These are phyloP conservation scores for Daedaleopsis nitida DNA, from an alignment of 768 basidiomycete species.

Conservation along the genomic window DNA sequence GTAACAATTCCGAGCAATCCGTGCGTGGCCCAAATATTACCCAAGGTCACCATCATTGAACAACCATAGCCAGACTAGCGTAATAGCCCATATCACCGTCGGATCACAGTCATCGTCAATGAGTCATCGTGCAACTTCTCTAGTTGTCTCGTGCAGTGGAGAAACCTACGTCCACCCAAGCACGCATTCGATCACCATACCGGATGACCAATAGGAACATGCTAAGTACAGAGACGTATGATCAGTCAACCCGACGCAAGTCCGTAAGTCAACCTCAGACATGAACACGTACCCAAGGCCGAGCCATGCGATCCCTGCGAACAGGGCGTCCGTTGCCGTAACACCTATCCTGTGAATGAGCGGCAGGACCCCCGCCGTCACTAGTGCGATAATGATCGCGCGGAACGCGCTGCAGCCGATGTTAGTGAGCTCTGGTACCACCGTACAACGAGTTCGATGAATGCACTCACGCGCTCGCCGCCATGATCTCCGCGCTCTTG, in stretches of 20 bases:
- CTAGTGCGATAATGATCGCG: constrained; percentile 43
- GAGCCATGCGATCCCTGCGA: constrained; percentile 48
- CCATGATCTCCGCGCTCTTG: constrained; percentile 63
- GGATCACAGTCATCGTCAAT: too few relatives aligned
- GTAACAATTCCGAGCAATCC: too few relatives aligned
- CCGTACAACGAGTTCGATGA: too few relatives aligned
- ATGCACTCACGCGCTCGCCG: constrained; percentile 50
- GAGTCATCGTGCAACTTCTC: too few relatives aligned
- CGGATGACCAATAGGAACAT: constrained; percentile 53
- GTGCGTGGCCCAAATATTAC: too few relatives aligned
- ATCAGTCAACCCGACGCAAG: constrained; percentile 24
- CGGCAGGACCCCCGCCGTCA: constrained; percentile 52
- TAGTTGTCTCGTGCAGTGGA: constrained; percentile 37
- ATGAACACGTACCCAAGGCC: constrained; percentile 47
- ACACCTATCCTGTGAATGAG: constrained; percentile 57
- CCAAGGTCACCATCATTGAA: too few relatives aligned
- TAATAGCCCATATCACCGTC: too few relatives aligned
- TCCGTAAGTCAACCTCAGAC: too few relatives aligned
- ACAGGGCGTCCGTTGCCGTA: constrained; percentile 46
- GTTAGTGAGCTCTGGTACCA: too few relatives aligned
- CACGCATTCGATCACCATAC: constrained; percentile 59
- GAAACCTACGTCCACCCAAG: constrained; percentile 57
- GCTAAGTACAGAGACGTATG: constrained; percentile 31
- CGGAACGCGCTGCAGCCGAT: constrained; percentile 46
- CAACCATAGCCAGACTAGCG: too few relatives aligned